These are phyloP conservation scores for Nepenthes alata DNA, from an alignment of 179 eudicot species.

Conservation along the genomic window DNA sequence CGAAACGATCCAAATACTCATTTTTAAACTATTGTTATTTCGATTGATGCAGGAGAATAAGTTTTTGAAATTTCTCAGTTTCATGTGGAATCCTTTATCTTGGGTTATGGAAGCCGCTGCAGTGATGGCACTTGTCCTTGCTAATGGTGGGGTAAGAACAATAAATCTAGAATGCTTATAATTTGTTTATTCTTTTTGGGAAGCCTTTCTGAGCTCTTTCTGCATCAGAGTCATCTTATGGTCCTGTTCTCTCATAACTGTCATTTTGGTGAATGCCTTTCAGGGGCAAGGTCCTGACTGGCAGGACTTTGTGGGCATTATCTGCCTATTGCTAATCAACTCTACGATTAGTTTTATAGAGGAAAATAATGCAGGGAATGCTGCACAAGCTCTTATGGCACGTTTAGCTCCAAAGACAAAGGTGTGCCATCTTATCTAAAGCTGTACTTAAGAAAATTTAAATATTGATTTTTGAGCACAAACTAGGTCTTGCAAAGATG, in stretches of 20 bases:
- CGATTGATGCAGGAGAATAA: slow-evolving; percentile 36
- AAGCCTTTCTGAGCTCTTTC: neutral
- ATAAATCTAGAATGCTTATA: neutral
- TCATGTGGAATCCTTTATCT: slow-evolving; percentile 49
- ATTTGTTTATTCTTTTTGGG: neutral
- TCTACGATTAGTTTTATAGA: slow-evolving; percentile 62
- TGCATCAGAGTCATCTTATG: neutral
- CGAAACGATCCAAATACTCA: too few species aligned
- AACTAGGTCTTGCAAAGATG: too few species aligned
- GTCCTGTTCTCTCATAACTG: neutral
- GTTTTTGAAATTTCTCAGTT: slow-evolving; percentile 36
- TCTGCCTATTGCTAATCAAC: slow-evolving; percentile 43
- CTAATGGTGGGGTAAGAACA: slow-evolving; percentile 37
- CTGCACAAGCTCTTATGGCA: slow-evolving; percentile 62
- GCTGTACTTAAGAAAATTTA: neutral
- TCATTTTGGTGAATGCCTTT: slow-evolving; percentile 7
- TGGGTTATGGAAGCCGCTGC: slow-evolving; percentile 59
- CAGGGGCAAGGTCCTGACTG: slow-evolving; percentile 62
- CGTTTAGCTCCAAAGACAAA: slow-evolving; percentile 54
- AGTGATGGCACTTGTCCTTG: slow-evolving; percentile 39
- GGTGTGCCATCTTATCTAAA: slow-evolving; percentile 17
- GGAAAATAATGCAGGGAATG: slow-evolving; percentile 71
- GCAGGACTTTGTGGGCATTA: slow-evolving; percentile 59
- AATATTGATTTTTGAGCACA: too few species aligned
- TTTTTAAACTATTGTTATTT: neutral